These are phyloP conservation scores for Pseudisothecium myosuroides DNA, from an alignment of 225 moss, liverwort and hornwort genomes.

Conservation along the genomic window DNA sequence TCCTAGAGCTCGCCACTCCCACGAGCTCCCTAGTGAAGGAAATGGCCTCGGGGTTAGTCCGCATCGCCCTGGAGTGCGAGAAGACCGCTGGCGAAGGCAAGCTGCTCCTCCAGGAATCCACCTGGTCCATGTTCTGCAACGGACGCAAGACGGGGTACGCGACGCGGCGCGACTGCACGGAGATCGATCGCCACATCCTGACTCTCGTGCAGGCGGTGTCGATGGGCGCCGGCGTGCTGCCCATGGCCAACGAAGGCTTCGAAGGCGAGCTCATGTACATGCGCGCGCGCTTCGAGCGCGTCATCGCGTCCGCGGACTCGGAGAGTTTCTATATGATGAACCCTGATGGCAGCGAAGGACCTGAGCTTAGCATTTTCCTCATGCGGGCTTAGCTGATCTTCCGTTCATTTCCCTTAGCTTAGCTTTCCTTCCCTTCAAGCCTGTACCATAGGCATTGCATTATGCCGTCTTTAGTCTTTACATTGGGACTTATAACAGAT, in stretches of 20 bases:
- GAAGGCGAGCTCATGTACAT: conserved; percentile 97
- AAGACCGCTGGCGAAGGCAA: conserved; percentile 48
- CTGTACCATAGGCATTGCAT: conserved; percentile 25
- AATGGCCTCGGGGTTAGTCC: conserved; percentile 95
- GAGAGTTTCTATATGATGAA: conserved; percentile 94
- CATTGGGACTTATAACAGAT: conserved; percentile 3
- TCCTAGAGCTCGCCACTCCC: conserved; percentile 73
- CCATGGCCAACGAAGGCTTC: conserved; percentile 56
- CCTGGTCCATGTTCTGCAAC: conserved; percentile 96
- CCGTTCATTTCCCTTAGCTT: neutral
- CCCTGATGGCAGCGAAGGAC: conserved; percentile 79
- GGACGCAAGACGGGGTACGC: conserved; percentile 87
- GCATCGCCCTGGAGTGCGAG: conserved; percentile 87
- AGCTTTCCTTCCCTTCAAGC: neutral
- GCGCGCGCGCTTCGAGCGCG: conserved; percentile 83
- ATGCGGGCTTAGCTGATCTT: conserved; percentile 24
- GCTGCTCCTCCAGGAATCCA: conserved; percentile 65
- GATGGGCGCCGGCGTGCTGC: conserved; percentile 93
- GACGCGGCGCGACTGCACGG: conserved; percentile 53
- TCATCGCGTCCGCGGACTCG: conserved; percentile 75
- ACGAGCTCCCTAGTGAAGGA: conserved; percentile 79
- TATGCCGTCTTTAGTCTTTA: neutral
- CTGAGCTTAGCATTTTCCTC: conserved; percentile 90
- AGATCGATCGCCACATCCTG: conserved; percentile 82
- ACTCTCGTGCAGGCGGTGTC: conserved; percentile 79